These are phyloP conservation scores for Tympanopsis confertula DNA, from an alignment of 2,329 filamentous ascomycete species.

Conservation along the genomic window DNA sequence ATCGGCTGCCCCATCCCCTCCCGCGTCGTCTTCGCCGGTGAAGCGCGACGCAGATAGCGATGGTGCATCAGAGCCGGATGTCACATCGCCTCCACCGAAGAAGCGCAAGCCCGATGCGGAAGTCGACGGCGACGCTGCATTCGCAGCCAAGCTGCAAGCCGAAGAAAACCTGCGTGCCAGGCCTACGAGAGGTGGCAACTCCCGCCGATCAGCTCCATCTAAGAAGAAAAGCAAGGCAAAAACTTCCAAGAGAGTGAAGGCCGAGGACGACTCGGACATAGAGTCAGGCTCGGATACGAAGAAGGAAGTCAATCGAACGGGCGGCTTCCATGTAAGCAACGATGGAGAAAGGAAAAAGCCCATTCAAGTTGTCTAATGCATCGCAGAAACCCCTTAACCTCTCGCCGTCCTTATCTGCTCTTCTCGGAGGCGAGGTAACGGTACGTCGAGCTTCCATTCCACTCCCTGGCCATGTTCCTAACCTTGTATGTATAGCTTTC, in stretches of 20 bases:
- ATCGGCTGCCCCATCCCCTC: background rate
- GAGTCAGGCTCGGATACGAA: background rate
- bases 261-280: background rate
- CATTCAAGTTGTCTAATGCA: too few species aligned
- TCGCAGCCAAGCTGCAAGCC: background rate
- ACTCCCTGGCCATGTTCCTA: background rate
- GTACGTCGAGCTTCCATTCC: background rate
- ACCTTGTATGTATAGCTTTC: background rate
- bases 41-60: background rate
- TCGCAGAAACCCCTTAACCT: background rate
- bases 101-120: background rate
- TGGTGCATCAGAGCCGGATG: background rate
- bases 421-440: background rate
- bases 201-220: background rate
- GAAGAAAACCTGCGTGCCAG: slow-evolving; percentile 1
- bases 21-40: background rate
- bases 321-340: background rate
- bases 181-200: background rate
- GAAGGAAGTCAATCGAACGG: background rate
- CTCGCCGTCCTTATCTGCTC: background rate
- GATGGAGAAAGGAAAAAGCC: too few species aligned
- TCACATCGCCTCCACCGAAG: background rate
- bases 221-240: slow-evolving; percentile 1
- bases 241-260: background rate
- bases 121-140: background rate